A percentile compares a stretch with the other conserved stretches of the same genome.
Conservation (phyloP, 495 filamentous ascomycete genomes). For the Schizothecium vesticola region DNA sequence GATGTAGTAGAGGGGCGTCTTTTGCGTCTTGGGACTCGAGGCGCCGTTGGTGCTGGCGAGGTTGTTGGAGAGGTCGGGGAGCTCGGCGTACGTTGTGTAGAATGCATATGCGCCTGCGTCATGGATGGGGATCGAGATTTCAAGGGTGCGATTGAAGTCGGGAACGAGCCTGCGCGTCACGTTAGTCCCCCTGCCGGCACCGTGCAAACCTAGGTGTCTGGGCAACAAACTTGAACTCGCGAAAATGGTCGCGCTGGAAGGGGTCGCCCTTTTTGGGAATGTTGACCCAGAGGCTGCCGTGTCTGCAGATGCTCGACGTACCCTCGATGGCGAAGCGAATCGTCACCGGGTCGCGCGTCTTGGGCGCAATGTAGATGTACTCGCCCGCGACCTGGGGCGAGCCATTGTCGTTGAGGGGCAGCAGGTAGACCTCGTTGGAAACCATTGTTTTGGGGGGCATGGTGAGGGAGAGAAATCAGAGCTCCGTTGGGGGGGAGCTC, state of each 20-base stretch:
- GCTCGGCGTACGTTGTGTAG: slow-evolving; percentile 86
- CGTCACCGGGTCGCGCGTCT: slow-evolving; percentile 61
- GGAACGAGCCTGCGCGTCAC: slow-evolving; percentile 61
- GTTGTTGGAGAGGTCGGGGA: slow-evolving; percentile 68
- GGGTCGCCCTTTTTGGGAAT: slow-evolving; percentile 68
- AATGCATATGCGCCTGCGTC: slow-evolving; percentile 90
- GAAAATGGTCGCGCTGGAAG: slow-evolving; percentile 73
- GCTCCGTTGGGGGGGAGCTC: slow-evolving; percentile 3
- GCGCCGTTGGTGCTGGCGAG: slow-evolving; percentile 33
- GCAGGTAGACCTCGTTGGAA: slow-evolving; percentile 68
- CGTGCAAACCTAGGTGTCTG: too few species aligned
- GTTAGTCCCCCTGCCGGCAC: not conserved
- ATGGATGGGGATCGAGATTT: slow-evolving; percentile 81
- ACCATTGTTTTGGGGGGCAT: slow-evolving; percentile 50
- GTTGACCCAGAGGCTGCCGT: slow-evolving; percentile 95
- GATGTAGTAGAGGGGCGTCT: slow-evolving; percentile 77
- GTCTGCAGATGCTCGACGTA: slow-evolving; percentile 87
- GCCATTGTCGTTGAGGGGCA: slow-evolving; percentile 87
- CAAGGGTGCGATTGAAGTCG: slow-evolving; percentile 85
- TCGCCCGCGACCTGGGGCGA: slow-evolving; percentile 83
- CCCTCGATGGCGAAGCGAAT: slow-evolving; percentile 93
- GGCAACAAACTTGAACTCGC: slow-evolving; percentile 71
- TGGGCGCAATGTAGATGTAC: slow-evolving; percentile 86
- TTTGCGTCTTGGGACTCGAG: slow-evolving; percentile 44
- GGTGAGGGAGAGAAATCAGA: slow-evolving; percentile 15